phyloP scores from a whole-genome alignment of 768 basidiomycete genomes.

The Tylopilus vinaceipallidus region DNA sequence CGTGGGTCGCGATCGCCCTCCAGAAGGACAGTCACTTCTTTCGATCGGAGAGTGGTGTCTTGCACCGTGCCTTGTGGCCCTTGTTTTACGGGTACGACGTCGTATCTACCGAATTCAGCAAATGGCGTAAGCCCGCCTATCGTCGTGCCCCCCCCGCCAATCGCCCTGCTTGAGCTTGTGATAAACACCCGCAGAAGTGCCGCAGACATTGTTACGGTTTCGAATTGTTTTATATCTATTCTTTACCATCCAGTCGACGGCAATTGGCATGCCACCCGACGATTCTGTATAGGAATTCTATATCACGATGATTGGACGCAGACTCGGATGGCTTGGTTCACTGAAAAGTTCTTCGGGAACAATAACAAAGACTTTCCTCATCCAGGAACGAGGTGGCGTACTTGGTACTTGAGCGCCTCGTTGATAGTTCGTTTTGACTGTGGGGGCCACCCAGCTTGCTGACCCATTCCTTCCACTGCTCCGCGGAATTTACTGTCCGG shows the following conservation, averaged over 20 bases:
- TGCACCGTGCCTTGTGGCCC: constrained; percentile 23
- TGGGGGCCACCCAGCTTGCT: too few species aligned
- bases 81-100: constrained; percentile 11
- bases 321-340: not conserved
- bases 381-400: too few species aligned
- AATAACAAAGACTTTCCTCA: too few species aligned
- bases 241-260: not conserved
- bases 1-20: constrained; percentile 55
- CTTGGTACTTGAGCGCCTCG: too few species aligned
- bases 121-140: not conserved
- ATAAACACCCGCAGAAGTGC: not conserved
- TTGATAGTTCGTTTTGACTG: too few species aligned
- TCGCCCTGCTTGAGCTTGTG: not conserved
- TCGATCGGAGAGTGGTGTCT: constrained; percentile 2
- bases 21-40: constrained; percentile 31
- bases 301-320: not conserved
- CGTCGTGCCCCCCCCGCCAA: not conserved
- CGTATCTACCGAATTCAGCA: not conserved
- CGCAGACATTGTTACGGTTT: not conserved
- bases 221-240: not conserved
- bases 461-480: too few species aligned
- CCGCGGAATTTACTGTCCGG: too few species aligned
- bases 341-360: too few species aligned
- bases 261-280: not conserved
- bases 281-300: not conserved